Conservation (phyloP, 176 grass and related monocot genomes). For the Juncus inflexus region DNA sequence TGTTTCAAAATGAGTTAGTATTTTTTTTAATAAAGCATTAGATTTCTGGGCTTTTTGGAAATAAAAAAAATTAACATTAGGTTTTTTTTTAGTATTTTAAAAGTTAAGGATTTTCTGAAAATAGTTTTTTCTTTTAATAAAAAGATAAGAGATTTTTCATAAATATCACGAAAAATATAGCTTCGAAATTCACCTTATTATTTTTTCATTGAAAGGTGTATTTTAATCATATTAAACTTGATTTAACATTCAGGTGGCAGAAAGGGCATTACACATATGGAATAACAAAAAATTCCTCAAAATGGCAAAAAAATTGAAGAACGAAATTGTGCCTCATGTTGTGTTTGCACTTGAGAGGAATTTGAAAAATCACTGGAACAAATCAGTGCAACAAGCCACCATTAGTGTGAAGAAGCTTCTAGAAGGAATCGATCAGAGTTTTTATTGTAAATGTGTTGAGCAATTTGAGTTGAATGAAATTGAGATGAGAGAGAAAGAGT, state of each 20-base stretch:
- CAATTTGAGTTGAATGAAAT: constrained; percentile 30
- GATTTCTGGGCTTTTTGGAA: no score
- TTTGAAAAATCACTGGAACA: constrained; percentile 78
- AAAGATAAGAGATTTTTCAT: no score
- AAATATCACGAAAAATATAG: no score
- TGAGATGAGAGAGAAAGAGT: constrained; percentile 17
- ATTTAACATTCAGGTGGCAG: constrained; percentile 54
- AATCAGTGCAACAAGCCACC: constrained; percentile 66
- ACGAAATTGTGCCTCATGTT: constrained; percentile 52
- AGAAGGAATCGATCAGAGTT: constrained; percentile 39
- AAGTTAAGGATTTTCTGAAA: no score
- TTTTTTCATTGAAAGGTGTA: neutral
- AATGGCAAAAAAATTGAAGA: constrained; percentile 45
- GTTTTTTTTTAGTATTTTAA: no score
- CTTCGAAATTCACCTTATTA: no score
- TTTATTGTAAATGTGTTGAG: constrained; percentile 45
- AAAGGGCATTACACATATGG: constrained; percentile 80
- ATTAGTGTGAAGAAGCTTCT: constrained; percentile 57
- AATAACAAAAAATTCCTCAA: constrained; percentile 71
- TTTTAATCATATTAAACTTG: constrained; percentile 11
- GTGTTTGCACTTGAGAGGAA: constrained; percentile 62
- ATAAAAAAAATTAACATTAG: no score
- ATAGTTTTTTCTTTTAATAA: no score
- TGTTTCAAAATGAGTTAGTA: no score
- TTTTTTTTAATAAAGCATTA: no score